Evolutionary conservation across 2,329 filamentous ascomycete genomes (phyloP), one percentile per base, ranked within the genome.

Genomic region (Talaromyces amestolkiae): DNA sequence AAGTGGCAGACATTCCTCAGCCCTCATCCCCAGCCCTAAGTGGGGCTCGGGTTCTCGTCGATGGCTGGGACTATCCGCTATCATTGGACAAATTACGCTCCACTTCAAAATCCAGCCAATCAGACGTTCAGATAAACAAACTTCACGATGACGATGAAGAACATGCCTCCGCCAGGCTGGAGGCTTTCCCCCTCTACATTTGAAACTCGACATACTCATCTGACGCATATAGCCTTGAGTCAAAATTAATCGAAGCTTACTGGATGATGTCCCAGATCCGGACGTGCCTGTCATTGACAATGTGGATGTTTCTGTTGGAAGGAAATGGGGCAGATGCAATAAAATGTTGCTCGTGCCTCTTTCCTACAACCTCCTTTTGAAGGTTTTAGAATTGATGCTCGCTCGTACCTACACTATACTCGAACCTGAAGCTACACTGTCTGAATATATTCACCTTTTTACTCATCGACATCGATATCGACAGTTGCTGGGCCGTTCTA

Each of bases 1-100:
- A 37, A n/a, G 56, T 59, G 56, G 56, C 56, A 59, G 56, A 31
- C 56, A 59, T 59, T 59, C 56, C 39, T 58, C 1, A 53, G 27
- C 49, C 49, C 54, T 35, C 19, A 43, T 27, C 13, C 15, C 39
- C 13, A 59, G 37, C 56, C 56, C 39, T 43, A 59, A 43, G 56
- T 59, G 56, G 56, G 37, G n/a, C 56, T 13, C 17, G 27, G 27
- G 17, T 45, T 59, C 56, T 45, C 15, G 15, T 15, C 13, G 39
- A 33, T 31, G 56, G 56, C 53, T 56, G 39, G 56, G 22, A 3
- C 2, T 31, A 7, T 31, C 8, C 15, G 17, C 19, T 37, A 19
- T 31, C 22, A 59, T 59, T 59, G 56, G 56, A 15, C 19, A 5
- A 11, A 17, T 0, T 4, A 47, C 22, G 13, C 45, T 27, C 39